Conservation (phyloP, 495 filamentous ascomycete species). For the Podospora fimiseda region DNA sequence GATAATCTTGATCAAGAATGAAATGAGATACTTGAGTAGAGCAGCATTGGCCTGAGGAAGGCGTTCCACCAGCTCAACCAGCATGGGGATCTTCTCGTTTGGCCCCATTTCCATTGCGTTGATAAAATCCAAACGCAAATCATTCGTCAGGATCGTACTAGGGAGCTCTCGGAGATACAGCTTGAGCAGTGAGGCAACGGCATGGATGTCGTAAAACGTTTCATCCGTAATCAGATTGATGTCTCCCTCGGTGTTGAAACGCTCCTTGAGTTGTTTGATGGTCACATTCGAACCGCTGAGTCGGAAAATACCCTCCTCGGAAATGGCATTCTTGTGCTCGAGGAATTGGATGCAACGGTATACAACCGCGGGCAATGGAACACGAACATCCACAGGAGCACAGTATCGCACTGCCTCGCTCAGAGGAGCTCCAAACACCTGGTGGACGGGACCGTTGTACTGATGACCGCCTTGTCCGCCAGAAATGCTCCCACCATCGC, state of each 20-base stretch:
- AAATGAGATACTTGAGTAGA: conserved; percentile 73
- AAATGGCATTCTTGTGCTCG: conserved; percentile 69
- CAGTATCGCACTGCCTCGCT: conserved; percentile 80
- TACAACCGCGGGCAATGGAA: conserved; percentile 85
- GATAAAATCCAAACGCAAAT: conserved; percentile 85
- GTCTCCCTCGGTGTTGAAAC: conserved; percentile 91
- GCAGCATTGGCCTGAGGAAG: conserved; percentile 75
- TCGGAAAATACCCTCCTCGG: conserved; percentile 93
- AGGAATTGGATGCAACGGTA: conserved; percentile 96
- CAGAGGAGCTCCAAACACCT: conserved; percentile 81
- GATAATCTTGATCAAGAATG: conserved; percentile 82
- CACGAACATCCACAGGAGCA: conserved; percentile 60
- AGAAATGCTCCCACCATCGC: conserved; percentile 19
- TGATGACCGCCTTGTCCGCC: conserved; percentile 31
- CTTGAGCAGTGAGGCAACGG: conserved; percentile 90
- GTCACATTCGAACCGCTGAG: conserved; percentile 90
- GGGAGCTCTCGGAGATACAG: conserved; percentile 90
- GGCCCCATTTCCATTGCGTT: conserved; percentile 73
- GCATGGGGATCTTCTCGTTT: conserved; percentile 70
- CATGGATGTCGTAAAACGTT: conserved; percentile 91
- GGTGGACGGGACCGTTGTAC: conserved; percentile 53
- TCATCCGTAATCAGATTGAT: conserved; percentile 79
- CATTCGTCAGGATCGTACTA: conserved; percentile 80
- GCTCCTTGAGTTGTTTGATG: conserved; percentile 82
- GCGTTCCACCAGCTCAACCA: conserved; percentile 75